A percentile compares a stretch with the other conserved stretches of the same genome.
These are phyloP conservation scores for Globisporangium radiosum DNA, from an alignment of 352 stramenopile species.

Conservation along the genomic window DNA sequence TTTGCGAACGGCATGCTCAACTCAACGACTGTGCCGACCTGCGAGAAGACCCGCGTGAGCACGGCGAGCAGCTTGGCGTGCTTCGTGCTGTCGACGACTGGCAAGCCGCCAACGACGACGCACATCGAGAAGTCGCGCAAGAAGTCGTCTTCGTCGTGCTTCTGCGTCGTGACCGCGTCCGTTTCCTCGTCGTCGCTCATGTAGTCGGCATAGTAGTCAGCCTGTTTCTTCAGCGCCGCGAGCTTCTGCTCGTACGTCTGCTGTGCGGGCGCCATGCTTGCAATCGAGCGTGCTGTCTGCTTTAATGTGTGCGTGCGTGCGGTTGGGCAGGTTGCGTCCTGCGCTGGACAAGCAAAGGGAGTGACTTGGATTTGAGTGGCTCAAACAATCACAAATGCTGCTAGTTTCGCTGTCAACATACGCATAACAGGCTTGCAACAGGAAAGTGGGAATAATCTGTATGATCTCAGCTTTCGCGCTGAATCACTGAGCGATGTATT, in stretches of 20 bases:
- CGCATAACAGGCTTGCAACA: too few species aligned
- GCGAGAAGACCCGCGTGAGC: slow-evolving; percentile 84
- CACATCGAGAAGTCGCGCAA: slow-evolving; percentile 76
- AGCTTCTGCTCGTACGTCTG: slow-evolving; percentile 78
- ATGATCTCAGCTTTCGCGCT: neutral
- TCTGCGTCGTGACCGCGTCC: slow-evolving; percentile 49
- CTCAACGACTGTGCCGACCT: slow-evolving; percentile 69
- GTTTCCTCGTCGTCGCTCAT: slow-evolving; percentile 75
- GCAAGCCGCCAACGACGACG: slow-evolving; percentile 74
- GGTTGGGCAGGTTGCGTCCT: neutral
- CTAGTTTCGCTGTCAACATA: too few species aligned
- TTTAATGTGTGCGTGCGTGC: neutral
- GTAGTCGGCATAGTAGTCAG: slow-evolving; percentile 73
- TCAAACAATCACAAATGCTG: too few species aligned
- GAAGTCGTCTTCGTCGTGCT: slow-evolving; percentile 73
- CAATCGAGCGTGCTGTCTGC: slow-evolving; percentile 1
- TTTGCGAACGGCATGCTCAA: slow-evolving; percentile 73
- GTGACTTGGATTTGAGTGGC: neutral
- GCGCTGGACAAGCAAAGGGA: neutral
- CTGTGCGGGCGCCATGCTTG: slow-evolving; percentile 46
- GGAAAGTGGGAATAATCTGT: too few species aligned
- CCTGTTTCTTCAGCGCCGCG: slow-evolving; percentile 58
- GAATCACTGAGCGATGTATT: neutral
- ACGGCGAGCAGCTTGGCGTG: slow-evolving; percentile 80
- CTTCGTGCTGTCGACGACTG: slow-evolving; percentile 67